A percentile compares a stretch with the other conserved stretches of the same genome.
Evolutionary conservation across 805 yeast genomes (phyloP).

Genomic region (Tetrapisispora taiwanensis): DNA sequence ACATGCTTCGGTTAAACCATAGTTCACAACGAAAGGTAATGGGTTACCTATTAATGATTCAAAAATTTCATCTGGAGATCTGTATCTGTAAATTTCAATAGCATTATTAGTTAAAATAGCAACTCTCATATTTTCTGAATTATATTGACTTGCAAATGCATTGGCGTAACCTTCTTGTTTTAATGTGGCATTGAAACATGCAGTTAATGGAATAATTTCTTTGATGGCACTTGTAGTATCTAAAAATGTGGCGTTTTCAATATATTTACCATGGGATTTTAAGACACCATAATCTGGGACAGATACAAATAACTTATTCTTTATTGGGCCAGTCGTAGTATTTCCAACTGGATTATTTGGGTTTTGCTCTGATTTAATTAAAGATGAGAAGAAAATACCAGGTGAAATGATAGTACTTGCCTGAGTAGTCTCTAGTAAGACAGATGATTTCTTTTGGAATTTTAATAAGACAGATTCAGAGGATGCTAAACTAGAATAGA

Average conservation of each 20-base stretch:
- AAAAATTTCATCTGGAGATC: constrained; percentile 72
- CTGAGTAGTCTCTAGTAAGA: constrained; percentile 46
- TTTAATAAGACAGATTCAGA: constrained; percentile 30
- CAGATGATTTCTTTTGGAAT: constrained; percentile 46
- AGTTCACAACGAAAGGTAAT: constrained; percentile 59
- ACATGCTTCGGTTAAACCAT: constrained; percentile 85
- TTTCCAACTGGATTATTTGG: constrained; percentile 13
- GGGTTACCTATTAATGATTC: constrained; percentile 61
- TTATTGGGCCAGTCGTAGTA: neutral
- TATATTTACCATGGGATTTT: constrained; percentile 57
- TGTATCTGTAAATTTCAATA: constrained; percentile 61
- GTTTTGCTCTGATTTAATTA: constrained; percentile 27
- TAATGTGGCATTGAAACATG: constrained; percentile 59
- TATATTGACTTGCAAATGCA: constrained; percentile 78
- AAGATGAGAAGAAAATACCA: constrained; percentile 72
- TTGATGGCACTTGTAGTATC: constrained; percentile 54
- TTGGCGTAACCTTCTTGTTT: constrained; percentile 79
- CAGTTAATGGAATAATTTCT: constrained; percentile 61
- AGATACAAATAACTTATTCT: constrained; percentile 54
- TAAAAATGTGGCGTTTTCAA: constrained; percentile 74
- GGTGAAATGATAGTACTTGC: constrained; percentile 64
- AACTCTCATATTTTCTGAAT: constrained; percentile 52
- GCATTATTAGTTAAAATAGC: constrained; percentile 79
- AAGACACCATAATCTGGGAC: constrained; percentile 80
- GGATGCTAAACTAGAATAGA: constrained; percentile 20